These are phyloP conservation scores for Oehlia diaphana DNA, from an alignment of 192 early-diverging fungal genomes.

Conservation along the genomic window DNA sequence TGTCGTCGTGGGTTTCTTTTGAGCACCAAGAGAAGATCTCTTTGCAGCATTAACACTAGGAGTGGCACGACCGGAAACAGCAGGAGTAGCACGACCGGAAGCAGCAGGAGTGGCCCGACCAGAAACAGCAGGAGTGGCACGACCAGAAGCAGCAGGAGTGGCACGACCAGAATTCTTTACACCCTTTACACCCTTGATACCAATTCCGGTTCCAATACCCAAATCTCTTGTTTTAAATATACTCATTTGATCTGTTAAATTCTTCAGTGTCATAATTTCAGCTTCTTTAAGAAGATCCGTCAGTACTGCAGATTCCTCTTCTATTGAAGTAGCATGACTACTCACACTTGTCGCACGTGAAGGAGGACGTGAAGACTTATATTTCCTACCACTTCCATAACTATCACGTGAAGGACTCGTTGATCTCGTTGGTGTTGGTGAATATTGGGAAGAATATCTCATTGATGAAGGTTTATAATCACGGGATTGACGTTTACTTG, in stretches of 20 bases:
- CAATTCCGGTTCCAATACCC: not conserved
- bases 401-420: conserved; percentile 3
- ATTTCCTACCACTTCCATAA: conserved; percentile 2
- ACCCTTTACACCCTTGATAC: not conserved
- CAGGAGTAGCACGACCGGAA: not conserved
- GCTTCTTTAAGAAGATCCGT: conserved; percentile 21
- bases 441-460: not conserved
- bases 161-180: too few species aligned
- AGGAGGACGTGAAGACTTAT: conserved; percentile 1
- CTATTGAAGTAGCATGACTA: conserved; percentile 29
- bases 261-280: not conserved
- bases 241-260: conserved; percentile 17
- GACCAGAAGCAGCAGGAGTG: too few species aligned
- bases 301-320: conserved; percentile 28
- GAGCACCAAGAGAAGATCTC: not conserved
- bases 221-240: conserved; percentile 18
- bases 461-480: not conserved
- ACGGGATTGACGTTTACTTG: not conserved
- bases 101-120: not conserved
- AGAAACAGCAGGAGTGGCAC: not conserved
- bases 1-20: not conserved
- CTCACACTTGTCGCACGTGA: conserved; percentile 29
- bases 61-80: too few species aligned
- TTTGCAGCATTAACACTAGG: not conserved
- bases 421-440: not conserved